phyloP scores from a whole-genome alignment of 495 filamentous ascomycete species.

The Clavariopsis aquatica region DNA sequence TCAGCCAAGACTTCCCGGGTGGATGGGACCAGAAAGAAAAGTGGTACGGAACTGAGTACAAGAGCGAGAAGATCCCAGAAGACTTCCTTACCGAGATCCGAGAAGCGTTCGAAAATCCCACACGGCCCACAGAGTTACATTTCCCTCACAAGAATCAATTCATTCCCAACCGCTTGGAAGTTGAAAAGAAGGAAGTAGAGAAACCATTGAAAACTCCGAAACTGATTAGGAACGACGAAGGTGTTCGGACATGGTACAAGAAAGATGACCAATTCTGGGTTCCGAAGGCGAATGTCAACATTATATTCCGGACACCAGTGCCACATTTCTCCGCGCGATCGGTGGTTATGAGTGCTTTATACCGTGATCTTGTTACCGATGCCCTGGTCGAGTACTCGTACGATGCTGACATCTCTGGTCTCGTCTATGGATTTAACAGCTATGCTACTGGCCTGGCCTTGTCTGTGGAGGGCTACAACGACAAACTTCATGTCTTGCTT shows the following conservation, averaged over 20 bases:
- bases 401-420: conserved; percentile 88
- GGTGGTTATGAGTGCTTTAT: conserved; percentile 74
- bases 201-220: conserved; percentile 73
- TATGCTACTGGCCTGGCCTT: conserved; percentile 75
- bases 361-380: conserved; percentile 85
- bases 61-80: conserved; percentile 74
- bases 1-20: conserved; percentile 79
- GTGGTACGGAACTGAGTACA: conserved; percentile 98
- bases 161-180: conserved; percentile 88
- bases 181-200: conserved; percentile 86
- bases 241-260: conserved; percentile 92
- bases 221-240: conserved; percentile 83
- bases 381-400: conserved; percentile 93
- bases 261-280: conserved; percentile 99
- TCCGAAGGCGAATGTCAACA: conserved; percentile 82
- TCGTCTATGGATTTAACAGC: conserved; percentile 76
- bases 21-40: conserved; percentile 87
- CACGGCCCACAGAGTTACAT: conserved; percentile 70
- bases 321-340: conserved; percentile 75
- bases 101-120: conserved; percentile 60
- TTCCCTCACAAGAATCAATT: conserved; percentile 95
- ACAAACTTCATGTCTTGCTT: conserved; percentile 87
- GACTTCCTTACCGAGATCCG: conserved; percentile 71
- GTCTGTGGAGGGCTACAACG: conserved; percentile 87
- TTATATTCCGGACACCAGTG: conserved; percentile 77